A percentile compares a stretch with the other conserved stretches of the same genome.
phyloP scores from a whole-genome alignment of 805 yeast genomes.

The Torulaspora maleeae region DNA sequence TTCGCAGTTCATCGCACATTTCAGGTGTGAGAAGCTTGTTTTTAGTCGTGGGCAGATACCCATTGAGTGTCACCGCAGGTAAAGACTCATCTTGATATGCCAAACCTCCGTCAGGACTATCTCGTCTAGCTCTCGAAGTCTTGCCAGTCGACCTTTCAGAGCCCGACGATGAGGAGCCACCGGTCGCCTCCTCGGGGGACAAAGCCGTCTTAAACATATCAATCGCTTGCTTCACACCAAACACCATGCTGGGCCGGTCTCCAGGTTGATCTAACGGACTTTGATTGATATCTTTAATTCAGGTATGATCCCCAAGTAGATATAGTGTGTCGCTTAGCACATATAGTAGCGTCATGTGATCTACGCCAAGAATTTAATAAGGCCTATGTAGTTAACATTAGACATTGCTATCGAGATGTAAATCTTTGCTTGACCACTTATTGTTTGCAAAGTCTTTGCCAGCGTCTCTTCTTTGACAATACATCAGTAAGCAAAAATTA shows the following conservation, averaged over 20 bases:
- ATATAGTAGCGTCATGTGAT: neutral
- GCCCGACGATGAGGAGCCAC: conserved; percentile 7
- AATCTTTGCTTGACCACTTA: neutral
- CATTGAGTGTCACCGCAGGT: conserved; percentile 52
- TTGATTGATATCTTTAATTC: neutral
- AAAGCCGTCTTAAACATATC: conserved; percentile 15
- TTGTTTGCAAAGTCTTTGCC: neutral
- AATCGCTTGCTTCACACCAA: conserved; percentile 20
- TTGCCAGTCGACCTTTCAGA: conserved; percentile 3
- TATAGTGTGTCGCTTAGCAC: neutral
- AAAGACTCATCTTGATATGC: conserved; percentile 39
- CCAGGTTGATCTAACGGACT: neutral
- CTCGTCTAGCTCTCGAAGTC: conserved; percentile 2
- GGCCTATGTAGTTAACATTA: neutral
- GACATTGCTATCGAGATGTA: neutral
- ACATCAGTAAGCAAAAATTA: neutral
- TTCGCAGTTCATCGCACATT: conserved; percentile 70
- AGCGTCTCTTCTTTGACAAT: neutral
- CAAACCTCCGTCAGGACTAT: neutral
- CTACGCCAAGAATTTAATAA: neutral
- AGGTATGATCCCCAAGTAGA: neutral
- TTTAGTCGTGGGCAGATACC: conserved; percentile 56
- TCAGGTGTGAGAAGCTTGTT: conserved; percentile 53
- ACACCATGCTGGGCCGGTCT: conserved; percentile 6
- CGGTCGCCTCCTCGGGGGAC: conserved; percentile 4